phyloP scores from a whole-genome alignment of 352 stramenopile genomes.

The Globisporangium middletonii region DNA sequence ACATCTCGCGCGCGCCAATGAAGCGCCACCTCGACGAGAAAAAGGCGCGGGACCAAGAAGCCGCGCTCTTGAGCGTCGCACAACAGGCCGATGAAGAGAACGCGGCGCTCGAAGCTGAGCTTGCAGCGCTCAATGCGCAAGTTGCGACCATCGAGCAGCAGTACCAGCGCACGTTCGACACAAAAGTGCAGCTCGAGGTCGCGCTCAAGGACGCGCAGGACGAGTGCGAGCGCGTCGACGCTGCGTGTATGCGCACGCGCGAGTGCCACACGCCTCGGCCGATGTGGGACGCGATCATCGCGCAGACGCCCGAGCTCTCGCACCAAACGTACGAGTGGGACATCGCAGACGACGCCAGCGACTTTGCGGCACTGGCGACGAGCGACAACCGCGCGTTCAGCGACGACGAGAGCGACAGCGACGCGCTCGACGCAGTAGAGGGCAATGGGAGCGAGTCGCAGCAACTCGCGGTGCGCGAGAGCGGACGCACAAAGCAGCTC shows the following conservation, averaged over 20 bases:
- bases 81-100: slow-evolving; percentile 37
- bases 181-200: slow-evolving; percentile 11
- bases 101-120: slow-evolving; percentile 30
- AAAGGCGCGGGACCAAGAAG: slow-evolving; percentile 46
- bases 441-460: neutral
- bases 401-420: slow-evolving; percentile 6
- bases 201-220: slow-evolving; percentile 18
- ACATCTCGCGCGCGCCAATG: slow-evolving; percentile 44
- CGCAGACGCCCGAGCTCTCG: slow-evolving; percentile 53
- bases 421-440: neutral
- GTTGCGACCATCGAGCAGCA: slow-evolving; percentile 30
- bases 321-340: slow-evolving; percentile 54
- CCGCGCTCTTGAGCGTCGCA: slow-evolving; percentile 19
- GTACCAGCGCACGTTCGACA: slow-evolving; percentile 25
- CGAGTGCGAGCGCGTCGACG: slow-evolving; percentile 22
- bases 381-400: slow-evolving; percentile 1
- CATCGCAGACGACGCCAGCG: slow-evolving; percentile 14
- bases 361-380: too few species aligned
- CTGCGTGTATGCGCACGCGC: slow-evolving; percentile 23
- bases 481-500: slow-evolving; percentile 30
- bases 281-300: slow-evolving; percentile 53
- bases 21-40: slow-evolving; percentile 62
- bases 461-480: neutral
- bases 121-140: slow-evolving; percentile 30
- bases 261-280: slow-evolving; percentile 66